phyloP scores from a whole-genome alignment of 495 filamentous ascomycete genomes.

The Evansstolkia leycettana region DNA sequence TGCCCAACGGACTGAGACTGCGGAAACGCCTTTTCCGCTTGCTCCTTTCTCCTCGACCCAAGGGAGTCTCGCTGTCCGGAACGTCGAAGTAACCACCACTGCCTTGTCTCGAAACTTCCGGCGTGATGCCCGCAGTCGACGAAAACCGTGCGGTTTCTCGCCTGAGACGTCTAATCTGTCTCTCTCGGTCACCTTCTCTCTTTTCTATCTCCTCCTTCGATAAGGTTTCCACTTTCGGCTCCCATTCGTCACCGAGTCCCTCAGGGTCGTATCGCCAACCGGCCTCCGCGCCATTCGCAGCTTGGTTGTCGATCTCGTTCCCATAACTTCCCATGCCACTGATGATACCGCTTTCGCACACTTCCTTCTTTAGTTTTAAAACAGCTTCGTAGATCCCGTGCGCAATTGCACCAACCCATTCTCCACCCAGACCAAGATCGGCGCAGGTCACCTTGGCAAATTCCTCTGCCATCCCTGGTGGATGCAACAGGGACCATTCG shows the following conservation, averaged over 20 bases:
- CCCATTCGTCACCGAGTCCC: conserved; percentile 82
- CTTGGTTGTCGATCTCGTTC: conserved; percentile 79
- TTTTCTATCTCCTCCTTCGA: conserved; percentile 97
- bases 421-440: conserved; percentile 75
- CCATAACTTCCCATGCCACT: conserved; percentile 57
- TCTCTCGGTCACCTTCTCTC: conserved; percentile 84
- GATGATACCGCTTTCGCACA: conserved; percentile 74
- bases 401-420: conserved; percentile 89
- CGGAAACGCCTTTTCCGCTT: conserved; percentile 91
- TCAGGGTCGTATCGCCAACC: conserved; percentile 95
- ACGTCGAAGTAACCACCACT: conserved; percentile 48
- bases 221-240: conserved; percentile 79
- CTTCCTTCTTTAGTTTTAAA: conserved; percentile 86
- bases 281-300: conserved; percentile 61
- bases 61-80: conserved; percentile 45
- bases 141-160: conserved; percentile 90
- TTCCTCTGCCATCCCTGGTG: conserved; percentile 77
- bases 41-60: conserved; percentile 78
- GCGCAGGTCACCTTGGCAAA: conserved; percentile 89
- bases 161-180: conserved; percentile 74
- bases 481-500: conserved; percentile 93
- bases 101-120: conserved; percentile 43
- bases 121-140: conserved; percentile 63
- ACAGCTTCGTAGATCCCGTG: conserved; percentile 97
- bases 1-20: conserved; percentile 64